phyloP scores from a whole-genome alignment of 805 yeast genomes.

The Nakazawaea wyomingensis region DNA sequence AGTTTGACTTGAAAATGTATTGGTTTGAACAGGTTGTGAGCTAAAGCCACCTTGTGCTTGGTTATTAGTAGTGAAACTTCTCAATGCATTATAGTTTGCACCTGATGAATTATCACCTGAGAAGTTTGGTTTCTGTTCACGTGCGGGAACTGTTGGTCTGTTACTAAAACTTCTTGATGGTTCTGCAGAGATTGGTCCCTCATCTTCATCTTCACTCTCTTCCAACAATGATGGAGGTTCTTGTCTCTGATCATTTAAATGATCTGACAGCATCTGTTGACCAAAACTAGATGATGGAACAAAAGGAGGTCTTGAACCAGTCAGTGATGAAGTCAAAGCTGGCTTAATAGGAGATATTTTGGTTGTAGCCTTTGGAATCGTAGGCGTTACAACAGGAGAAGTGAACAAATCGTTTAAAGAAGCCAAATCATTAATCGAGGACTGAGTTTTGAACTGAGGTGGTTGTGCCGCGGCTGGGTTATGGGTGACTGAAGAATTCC shows the following conservation, averaged over 20 bases:
- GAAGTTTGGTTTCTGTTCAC: constrained; percentile 29
- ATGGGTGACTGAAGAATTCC: constrained; percentile 4
- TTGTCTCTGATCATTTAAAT: constrained; percentile 23
- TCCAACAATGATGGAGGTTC: constrained; percentile 27
- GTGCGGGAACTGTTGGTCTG: constrained; percentile 28
- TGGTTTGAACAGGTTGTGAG: constrained; percentile 13
- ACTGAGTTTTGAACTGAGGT: constrained; percentile 29
- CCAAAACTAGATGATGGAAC: constrained; percentile 87
- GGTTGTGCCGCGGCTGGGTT: constrained; percentile 6
- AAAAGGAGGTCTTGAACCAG: constrained; percentile 40
- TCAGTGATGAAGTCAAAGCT: constrained; percentile 25
- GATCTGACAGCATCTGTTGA: constrained; percentile 46
- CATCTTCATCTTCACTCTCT: constrained; percentile 31
- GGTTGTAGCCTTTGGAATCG: constrained; percentile 9
- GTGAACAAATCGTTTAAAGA: constrained; percentile 53
- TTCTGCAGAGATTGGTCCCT: constrained; percentile 20
- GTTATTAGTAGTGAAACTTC: constrained; percentile 20
- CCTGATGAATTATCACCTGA: constrained; percentile 20
- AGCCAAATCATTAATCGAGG: constrained; percentile 63
- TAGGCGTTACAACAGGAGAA: constrained; percentile 28
- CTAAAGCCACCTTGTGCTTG: constrained; percentile 13
- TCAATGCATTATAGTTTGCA: constrained; percentile 47
- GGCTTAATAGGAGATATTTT: constrained; percentile 4
- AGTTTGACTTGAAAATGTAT: constrained; percentile 8
- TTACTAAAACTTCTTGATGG: constrained; percentile 22